Evolutionary conservation across 2,329 filamentous ascomycete genomes (phyloP), one percentile per base, ranked within the genome.

Genomic region (Dactylellina sp.): DNA sequence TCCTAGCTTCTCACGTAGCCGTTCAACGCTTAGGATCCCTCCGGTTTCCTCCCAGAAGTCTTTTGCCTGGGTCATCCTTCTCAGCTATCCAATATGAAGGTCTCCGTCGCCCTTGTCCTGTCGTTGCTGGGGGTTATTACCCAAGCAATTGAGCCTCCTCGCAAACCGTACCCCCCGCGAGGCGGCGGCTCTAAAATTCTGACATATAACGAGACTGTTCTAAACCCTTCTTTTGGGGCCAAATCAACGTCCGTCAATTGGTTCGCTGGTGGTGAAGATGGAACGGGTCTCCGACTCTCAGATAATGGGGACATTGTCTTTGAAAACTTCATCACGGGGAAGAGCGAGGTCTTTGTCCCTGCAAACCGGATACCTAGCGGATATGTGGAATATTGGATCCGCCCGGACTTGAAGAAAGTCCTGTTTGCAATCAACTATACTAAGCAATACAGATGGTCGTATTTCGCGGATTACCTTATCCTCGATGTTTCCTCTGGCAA

Each of bases 1-100:
- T 75, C 97, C 53, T 42, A 59, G 32, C 93, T 98, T 98, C 83
- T 98, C 95, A 95, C 95, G 98, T 81, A 93, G 95, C 79, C 95
- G 88, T 95, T 95, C 98, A 82, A 7, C 63, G 42, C 16, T 53
- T 35, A 32, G 53, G 44, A 37, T 32, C 37, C 35, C 40, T 68
- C 37, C 52, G 53, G 63, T 60, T 32, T 14, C 52, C 6, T 7
- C 32, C 32, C 16, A 40, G 50, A 24, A 40, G 22, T 44, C 37
- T 28, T 25, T 42, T 20, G 46, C 98, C 94, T 82, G 98, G 95
- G 25, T 25, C 44, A 95, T 94, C 80, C 24, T 20, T 97, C 35
- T 50, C 47, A 50, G 32, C 14, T n/a, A 52, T 5, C n/a, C 25
- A 70, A 49, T 24, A 64, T 71, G 65, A 75, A 65, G 68, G 59